Evolutionary conservation across 2,329 filamentous ascomycete species (phyloP), one percentile per base, ranked within the genome.

Genomic region (Dryadomyces sulphureus): DNA sequence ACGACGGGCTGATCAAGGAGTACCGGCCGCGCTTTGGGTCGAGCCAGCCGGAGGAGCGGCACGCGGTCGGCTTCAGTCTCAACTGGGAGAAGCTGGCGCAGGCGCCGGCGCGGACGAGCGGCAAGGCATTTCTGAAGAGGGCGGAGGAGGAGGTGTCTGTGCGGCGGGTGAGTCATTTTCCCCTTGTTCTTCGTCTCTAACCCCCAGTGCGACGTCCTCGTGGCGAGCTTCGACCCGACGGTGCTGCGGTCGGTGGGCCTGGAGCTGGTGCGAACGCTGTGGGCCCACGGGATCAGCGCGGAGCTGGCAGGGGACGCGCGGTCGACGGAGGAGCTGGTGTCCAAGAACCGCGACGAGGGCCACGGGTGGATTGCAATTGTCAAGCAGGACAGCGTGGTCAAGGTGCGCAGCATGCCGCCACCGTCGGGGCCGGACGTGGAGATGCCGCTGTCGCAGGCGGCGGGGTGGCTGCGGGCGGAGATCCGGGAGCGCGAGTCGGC

Each of bases 11-110:
- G 19, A 90, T 98, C 52, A 79, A 80, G 58, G 84, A 93, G 50
- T 84, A 93, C 57, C 76, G 81, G 8, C 84, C 84, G 5, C 81
- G 79, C 52, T 74, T 79, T 38, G 70, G 77, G 36, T 72, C 70
- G 21, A 49, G 46, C 17, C 74, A 73, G 47, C 68, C 74, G 38
- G 70, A 76, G 46, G 78, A 81, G 55, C 77, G 78, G 19, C 86
- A 93, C 58, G 90, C 87, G 5, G 92, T 96, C 11, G 92, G 93
- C 1, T 90, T 96, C 58, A 93, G 88, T 56, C 67, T 96, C 36
- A 84, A 84, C 21, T 93, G 89, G 79, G 89, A 95, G 55, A 78
- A 82, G 48, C 68, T 94, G 4, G 80, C 81, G 7, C 76, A 76
- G 36, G 77, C 85, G 58, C 66, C 74, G 3, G 77, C 77, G 47